These are phyloP conservation scores for Coniochaeta sp. DNA, from an alignment of 2,329 filamentous ascomycete species.

Conservation along the genomic window DNA sequence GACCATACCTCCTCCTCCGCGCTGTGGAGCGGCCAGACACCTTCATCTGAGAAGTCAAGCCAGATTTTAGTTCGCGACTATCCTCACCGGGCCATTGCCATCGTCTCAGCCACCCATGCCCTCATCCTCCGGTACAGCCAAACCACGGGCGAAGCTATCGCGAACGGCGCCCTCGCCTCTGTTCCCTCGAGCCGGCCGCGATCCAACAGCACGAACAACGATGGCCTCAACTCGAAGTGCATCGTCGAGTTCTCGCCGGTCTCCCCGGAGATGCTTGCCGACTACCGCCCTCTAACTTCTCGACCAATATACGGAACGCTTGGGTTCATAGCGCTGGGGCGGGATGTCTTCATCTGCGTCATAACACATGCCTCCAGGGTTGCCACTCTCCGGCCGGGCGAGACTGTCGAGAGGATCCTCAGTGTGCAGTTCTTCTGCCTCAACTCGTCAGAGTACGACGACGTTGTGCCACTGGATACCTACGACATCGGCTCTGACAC, in stretches of 20 bases:
- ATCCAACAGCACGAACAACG: constrained; percentile 27
- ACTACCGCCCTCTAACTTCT: constrained; percentile 69
- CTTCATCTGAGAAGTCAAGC: constrained; percentile 54
- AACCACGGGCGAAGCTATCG: constrained; percentile 50
- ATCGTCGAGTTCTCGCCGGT: constrained; percentile 79
- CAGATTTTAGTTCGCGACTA: constrained; percentile 80
- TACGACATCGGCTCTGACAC: constrained; percentile 44
- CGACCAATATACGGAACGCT: constrained; percentile 78
- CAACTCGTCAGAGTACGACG: constrained; percentile 79
- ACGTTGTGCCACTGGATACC: constrained; percentile 53
- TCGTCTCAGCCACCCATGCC: constrained; percentile 71
- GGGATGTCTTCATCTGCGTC: constrained; percentile 85
- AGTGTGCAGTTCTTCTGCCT: constrained; percentile 90
- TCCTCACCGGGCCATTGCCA: constrained; percentile 79
- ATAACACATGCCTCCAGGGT: constrained; percentile 74
- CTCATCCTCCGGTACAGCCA: constrained; percentile 78
- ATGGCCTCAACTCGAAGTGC: constrained; percentile 49
- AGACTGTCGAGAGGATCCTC: constrained; percentile 82
- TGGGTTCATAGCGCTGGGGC: constrained; percentile 74
- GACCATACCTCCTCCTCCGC: constrained; percentile 33
- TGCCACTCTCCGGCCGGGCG: constrained; percentile 76
- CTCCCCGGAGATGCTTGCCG: constrained; percentile 58
- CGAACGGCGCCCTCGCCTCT: constrained; percentile 52
- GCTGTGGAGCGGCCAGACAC: constrained; percentile 38
- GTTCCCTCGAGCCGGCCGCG: constrained; percentile 38